These are phyloP conservation scores for Davidsoniella australis DNA, from an alignment of 2,329 filamentous ascomycete species.

Conservation along the genomic window DNA sequence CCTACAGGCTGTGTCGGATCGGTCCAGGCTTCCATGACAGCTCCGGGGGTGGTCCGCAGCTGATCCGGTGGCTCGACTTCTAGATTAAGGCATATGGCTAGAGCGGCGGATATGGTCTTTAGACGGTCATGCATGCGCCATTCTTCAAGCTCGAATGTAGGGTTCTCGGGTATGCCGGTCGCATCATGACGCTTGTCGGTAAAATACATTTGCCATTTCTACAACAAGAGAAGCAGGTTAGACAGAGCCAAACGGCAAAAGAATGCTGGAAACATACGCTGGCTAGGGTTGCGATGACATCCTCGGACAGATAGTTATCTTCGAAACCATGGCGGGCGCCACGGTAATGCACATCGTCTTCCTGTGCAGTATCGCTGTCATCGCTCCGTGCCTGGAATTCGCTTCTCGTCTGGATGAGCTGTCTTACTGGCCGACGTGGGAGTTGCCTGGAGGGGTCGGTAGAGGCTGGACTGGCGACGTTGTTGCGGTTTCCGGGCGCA, in stretches of 20 bases:
- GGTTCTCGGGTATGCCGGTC: slow-evolving; percentile 66
- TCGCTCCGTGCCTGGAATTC: slow-evolving; percentile 30
- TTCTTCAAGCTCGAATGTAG: slow-evolving; percentile 55
- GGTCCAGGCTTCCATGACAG: slow-evolving; percentile 91
- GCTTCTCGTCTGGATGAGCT: slow-evolving; percentile 39
- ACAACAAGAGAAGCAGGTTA: slow-evolving; percentile 14
- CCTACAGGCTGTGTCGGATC: slow-evolving; percentile 70
- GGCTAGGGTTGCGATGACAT: slow-evolving; percentile 70
- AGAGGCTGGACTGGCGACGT: slow-evolving; percentile 15
- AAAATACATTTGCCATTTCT: slow-evolving; percentile 99
- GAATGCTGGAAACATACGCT: slow-evolving; percentile 39
- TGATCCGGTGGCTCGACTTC: slow-evolving; percentile 95
- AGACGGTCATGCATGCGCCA: slow-evolving; percentile 95
- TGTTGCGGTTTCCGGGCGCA: slow-evolving; percentile 28
- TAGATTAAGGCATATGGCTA: slow-evolving; percentile 91
- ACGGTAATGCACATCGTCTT: slow-evolving; percentile 34
- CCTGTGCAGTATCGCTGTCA: slow-evolving; percentile 25
- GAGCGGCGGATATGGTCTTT: slow-evolving; percentile 89
- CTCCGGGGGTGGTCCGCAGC: slow-evolving; percentile 83
- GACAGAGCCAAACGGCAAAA: slow-evolving; percentile 1
- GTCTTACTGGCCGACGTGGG: slow-evolving; percentile 28
- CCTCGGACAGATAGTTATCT: slow-evolving; percentile 77
- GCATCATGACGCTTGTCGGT: slow-evolving; percentile 96
- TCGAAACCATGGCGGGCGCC: slow-evolving; percentile 74
- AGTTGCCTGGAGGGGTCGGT: slow-evolving; percentile 20